phyloP scores from a whole-genome alignment of 768 basidiomycete species.

The Russula lepida region DNA sequence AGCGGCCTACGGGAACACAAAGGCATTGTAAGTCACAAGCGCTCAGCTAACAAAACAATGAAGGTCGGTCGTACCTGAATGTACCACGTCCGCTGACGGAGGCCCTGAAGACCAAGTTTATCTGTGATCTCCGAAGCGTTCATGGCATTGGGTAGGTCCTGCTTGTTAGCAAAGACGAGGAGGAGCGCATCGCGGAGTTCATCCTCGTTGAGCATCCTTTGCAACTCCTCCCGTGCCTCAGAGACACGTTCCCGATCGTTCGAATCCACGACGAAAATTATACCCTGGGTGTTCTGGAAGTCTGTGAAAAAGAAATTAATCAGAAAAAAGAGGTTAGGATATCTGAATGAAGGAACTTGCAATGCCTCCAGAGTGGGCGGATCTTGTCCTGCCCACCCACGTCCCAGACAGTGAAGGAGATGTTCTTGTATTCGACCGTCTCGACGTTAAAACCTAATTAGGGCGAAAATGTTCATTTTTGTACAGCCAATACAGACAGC shows the following conservation, averaged over 20 bases:
- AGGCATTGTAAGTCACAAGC: constrained; percentile 13
- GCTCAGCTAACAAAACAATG: neutral
- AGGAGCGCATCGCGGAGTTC: constrained; percentile 98
- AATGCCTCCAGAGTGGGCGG: constrained; percentile 99
- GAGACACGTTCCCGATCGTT: constrained; percentile 99
- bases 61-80: constrained; percentile 60
- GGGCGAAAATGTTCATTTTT: constrained; percentile 22
- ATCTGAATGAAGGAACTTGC: constrained; percentile 46
- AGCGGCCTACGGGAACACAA: constrained; percentile 56
- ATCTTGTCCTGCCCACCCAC: constrained; percentile 99
- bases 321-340: constrained; percentile 18
- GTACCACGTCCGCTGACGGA: constrained; percentile 97
- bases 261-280: constrained; percentile 99
- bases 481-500: constrained; percentile 7
- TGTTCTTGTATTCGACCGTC: constrained; percentile 99
- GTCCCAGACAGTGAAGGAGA: constrained; percentile 99
- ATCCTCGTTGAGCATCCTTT: constrained; percentile 99
- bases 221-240: constrained; percentile 97
- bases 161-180: constrained; percentile 99
- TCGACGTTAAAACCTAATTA: constrained; percentile 96
- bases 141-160: constrained; percentile 99
- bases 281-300: constrained; percentile 99
- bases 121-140: constrained; percentile 99
- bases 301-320: constrained; percentile 41
- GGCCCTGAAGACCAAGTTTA: constrained; percentile 95